Percentiles rank a stretch among this genome's conserved stretches.
phyloP scores from a whole-genome alignment of 805 yeast species.

The Teunomyces atbi region DNA sequence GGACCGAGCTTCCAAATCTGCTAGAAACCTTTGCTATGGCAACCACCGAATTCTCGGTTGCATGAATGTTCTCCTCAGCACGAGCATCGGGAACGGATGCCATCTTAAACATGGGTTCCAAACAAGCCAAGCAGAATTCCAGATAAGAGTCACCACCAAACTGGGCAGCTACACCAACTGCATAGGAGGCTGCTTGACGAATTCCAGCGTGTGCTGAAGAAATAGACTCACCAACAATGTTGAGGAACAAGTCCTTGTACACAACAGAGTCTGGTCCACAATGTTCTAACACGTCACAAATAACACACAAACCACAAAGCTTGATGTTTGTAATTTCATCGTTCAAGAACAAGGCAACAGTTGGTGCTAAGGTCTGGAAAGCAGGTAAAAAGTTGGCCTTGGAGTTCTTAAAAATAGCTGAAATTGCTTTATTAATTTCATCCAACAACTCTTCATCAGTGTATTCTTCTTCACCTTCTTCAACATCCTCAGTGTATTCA shows the following conservation, averaged over 20 bases:
- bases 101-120: conserved; percentile 73
- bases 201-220: conserved; percentile 65
- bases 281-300: conserved; percentile 78
- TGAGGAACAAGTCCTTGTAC: conserved; percentile 63
- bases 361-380: conserved; percentile 63
- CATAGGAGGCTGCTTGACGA: conserved; percentile 84
- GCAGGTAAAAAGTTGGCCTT: conserved; percentile 58
- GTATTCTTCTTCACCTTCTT: conserved; percentile 77
- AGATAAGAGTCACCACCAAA: conserved; percentile 63
- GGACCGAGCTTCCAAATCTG: conserved; percentile 54
- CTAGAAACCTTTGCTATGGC: conserved; percentile 84
- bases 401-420: conserved; percentile 65
- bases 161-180: conserved; percentile 85
- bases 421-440: conserved; percentile 75
- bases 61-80: conserved; percentile 77
- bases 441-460: conserved; percentile 89
- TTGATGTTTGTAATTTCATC: conserved; percentile 69
- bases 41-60: conserved; percentile 82
- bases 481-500: conserved; percentile 84
- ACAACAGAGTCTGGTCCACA: conserved; percentile 67
- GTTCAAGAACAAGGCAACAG: conserved; percentile 57
- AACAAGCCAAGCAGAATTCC: conserved; percentile 63
- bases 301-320: conserved; percentile 74
- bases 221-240: conserved; percentile 63
- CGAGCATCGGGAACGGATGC: conserved; percentile 77